Percentiles rank a stretch among this genome's conserved stretches.
Evolutionary conservation across 1,139 yeast species (phyloP).

Genomic region (Fermentozyma sake): DNA sequence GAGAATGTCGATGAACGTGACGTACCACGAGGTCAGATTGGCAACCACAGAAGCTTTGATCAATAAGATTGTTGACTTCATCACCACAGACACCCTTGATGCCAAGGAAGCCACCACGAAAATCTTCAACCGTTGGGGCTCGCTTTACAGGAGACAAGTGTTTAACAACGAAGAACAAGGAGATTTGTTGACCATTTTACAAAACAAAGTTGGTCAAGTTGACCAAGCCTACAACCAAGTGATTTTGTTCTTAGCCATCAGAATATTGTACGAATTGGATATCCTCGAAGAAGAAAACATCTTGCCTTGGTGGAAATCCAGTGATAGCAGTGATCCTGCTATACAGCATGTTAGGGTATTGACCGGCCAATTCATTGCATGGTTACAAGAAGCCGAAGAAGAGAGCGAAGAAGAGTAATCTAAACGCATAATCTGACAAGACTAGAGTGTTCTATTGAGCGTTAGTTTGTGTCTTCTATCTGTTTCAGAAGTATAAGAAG

Average conservation of each 20-base stretch:
- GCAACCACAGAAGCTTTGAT: slow-evolving; percentile 77
- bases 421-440: no score
- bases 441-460: neutral
- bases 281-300: slow-evolving; percentile 78
- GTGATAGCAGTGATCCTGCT: slow-evolving; percentile 37
- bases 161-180: slow-evolving; percentile 75
- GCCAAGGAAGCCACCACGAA: slow-evolving; percentile 73
- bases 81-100: slow-evolving; percentile 69
- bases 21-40: slow-evolving; percentile 84
- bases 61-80: slow-evolving; percentile 62
- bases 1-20: slow-evolving; percentile 95
- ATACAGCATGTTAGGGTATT: slow-evolving; percentile 48
- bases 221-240: slow-evolving; percentile 38
- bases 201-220: slow-evolving; percentile 37
- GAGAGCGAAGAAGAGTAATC: slow-evolving; percentile 54
- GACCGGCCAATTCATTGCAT: slow-evolving; percentile 72
- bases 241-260: slow-evolving; percentile 60
- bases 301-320: slow-evolving; percentile 71
- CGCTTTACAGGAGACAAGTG: slow-evolving; percentile 73
- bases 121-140: slow-evolving; percentile 76
- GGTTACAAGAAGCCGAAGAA: slow-evolving; percentile 88
- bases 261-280: slow-evolving; percentile 73
- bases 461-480: no score
- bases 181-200: slow-evolving; percentile 63
- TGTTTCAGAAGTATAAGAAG: no score